These are phyloP conservation scores for Epichloe coenophiala DNA, from an alignment of 2,329 filamentous ascomycete species.

Conservation along the genomic window DNA sequence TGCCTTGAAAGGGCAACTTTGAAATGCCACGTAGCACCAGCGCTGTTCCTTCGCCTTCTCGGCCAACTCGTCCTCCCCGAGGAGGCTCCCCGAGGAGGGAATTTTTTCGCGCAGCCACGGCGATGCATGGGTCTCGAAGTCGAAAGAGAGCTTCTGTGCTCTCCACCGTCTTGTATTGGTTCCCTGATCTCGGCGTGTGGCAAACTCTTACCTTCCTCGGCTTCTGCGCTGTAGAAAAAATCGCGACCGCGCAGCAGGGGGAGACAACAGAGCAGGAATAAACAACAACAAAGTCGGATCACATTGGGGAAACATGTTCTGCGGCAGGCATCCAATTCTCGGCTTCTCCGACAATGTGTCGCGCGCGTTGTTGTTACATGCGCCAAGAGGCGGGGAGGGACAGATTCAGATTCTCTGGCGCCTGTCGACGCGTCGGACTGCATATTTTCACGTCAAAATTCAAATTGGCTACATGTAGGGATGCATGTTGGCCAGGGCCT, in stretches of 20 bases:
- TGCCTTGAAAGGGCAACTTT: not conserved
- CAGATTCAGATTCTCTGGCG: no score
- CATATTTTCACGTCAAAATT: no score
- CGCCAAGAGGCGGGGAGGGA: no score
- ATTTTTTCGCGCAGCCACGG: not conserved
- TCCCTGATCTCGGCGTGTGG: no score
- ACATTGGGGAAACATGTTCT: not conserved
- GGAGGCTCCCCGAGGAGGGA: not conserved
- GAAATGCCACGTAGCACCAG: not conserved
- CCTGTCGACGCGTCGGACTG: no score
- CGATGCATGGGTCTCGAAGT: not conserved
- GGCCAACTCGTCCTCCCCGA: not conserved
- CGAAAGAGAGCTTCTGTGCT: not conserved
- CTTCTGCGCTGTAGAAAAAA: no score
- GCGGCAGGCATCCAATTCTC: not conserved
- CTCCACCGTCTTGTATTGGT: no score
- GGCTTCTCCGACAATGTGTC: not conserved
- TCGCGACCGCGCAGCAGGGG: accelerated
- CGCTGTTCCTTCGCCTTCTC: not conserved
- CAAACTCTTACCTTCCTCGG: no score
- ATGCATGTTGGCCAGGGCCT: no score
- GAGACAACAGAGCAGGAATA: no score
- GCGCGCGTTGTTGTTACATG: not conserved
- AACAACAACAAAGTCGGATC: no score
- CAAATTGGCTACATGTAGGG: no score